A percentile compares a stretch with the other conserved stretches of the same genome.
Evolutionary conservation across 345 rosid genomes (phyloP).

Genomic region (Brassica cretica): DNA sequence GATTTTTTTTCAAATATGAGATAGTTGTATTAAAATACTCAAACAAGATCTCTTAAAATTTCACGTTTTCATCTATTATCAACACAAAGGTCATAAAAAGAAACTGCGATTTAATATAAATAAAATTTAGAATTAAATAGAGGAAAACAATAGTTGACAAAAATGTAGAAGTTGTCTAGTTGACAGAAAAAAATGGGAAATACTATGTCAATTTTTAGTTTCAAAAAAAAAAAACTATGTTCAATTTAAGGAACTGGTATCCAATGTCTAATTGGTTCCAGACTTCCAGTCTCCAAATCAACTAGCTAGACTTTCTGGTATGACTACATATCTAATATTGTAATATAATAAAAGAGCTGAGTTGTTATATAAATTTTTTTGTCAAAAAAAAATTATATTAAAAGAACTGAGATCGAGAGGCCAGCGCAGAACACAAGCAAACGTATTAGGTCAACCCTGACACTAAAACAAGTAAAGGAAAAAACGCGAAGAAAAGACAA

Average conservation of each 20-base stretch:
- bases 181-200: neutral
- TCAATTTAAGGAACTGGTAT: constrained; percentile 10
- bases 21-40: neutral
- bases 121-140: neutral
- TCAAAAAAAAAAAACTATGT: neutral
- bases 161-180: neutral
- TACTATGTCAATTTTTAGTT: neutral
- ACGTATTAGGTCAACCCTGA: constrained; percentile 26
- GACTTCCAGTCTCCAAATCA: constrained; percentile 7
- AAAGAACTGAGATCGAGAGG: constrained; percentile 17
- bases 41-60: neutral
- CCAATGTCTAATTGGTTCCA: constrained; percentile 20
- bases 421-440: constrained; percentile 20
- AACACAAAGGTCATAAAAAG: neutral
- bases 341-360: constrained; percentile 9
- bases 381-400: neutral
- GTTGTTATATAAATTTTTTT: neutral
- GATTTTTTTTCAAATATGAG: neutral
- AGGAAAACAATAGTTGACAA: neutral
- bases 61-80: neutral
- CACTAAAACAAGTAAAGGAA: constrained; percentile 10
- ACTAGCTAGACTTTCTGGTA: constrained; percentile 19
- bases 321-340: neutral
- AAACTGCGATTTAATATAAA: neutral
- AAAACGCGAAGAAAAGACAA: neutral